A percentile compares a stretch with the other conserved stretches of the same genome.
phyloP scores from a whole-genome alignment of 1,139 yeast species.

The Hyphopichia wangnamkhiaoensis region DNA sequence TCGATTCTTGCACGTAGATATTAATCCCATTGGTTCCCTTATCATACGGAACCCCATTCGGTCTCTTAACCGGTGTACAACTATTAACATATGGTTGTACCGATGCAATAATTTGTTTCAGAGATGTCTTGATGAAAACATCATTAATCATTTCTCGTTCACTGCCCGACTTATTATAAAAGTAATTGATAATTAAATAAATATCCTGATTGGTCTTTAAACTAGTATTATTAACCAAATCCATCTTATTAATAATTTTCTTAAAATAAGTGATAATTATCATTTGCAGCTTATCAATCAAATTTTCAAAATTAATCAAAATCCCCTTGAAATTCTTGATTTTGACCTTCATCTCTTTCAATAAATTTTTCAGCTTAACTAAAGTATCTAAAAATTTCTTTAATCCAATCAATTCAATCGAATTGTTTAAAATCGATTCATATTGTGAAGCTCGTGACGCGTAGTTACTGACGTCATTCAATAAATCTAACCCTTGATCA shows the following conservation, averaged over 20 bases:
- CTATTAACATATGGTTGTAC: slow-evolving; percentile 30
- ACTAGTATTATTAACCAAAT: slow-evolving; percentile 11
- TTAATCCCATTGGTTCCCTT: slow-evolving; percentile 63
- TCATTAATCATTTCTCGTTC: slow-evolving; percentile 33
- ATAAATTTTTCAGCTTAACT: slow-evolving; percentile 31
- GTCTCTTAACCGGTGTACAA: slow-evolving; percentile 41
- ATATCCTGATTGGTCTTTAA: slow-evolving; percentile 21
- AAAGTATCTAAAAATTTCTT: slow-evolving; percentile 41
- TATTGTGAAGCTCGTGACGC: slow-evolving; percentile 60
- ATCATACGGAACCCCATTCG: slow-evolving; percentile 51
- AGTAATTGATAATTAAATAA: slow-evolving; percentile 44
- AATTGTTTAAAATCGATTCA: slow-evolving; percentile 43
- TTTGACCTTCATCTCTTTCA: slow-evolving; percentile 36
- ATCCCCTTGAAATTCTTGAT: slow-evolving; percentile 53
- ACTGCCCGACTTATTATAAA: slow-evolving; percentile 27
- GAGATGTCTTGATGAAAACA: slow-evolving; percentile 47
- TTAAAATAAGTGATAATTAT: slow-evolving; percentile 38
- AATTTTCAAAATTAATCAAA: slow-evolving; percentile 44
- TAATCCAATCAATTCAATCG: slow-evolving; percentile 42
- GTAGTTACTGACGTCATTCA: slow-evolving; percentile 63
- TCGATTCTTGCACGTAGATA: slow-evolving; percentile 54
- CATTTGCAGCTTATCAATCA: slow-evolving; percentile 48
- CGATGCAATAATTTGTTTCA: slow-evolving; percentile 45
- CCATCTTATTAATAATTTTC: slow-evolving; percentile 13
- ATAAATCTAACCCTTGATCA: slow-evolving; percentile 58